Evolutionary conservation across 176 grass and related monocot species (phyloP), one percentile per base, ranked within the genome.

Genomic region (Triticum turgidum): DNA sequence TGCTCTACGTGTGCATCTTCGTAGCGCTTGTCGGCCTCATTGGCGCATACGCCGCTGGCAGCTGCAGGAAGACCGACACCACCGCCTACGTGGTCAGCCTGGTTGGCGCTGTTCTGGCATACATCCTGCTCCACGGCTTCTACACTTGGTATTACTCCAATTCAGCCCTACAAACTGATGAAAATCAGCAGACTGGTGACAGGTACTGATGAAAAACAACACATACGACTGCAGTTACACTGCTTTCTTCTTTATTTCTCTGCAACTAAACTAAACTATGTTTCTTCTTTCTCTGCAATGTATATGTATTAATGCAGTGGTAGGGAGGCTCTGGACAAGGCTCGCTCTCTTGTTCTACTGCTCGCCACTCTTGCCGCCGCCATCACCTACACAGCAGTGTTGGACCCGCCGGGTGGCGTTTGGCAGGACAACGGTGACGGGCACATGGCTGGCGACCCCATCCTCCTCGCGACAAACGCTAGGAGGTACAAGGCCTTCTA

Each of bases 401-500:
- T 49, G 12, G 12, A 49, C 47, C 47, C 47, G 12, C 47, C 47
- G 4, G 47, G 47, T 12, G 47, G 47, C 4, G 12, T 49, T 49
- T 49, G 47, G 47, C 47, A 49, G 47, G 65, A 51, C 5, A 18
- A 20, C 13, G 25, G 30, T 3, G 15, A 79, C 5, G 90, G 90
- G 6, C 82, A 92, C 51, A 18, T 3, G 25, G 34, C 37, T 7
- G 80, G 79, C 9, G 49, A 69, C 38, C 32, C 79, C 11, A 14
- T 49, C 1, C 47, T 49, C 47, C 47, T 49, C 47, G 14, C 47
- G 11, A 49, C 47, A 0, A 2, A 78, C 61, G 8, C 44, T 7
- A 9, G 6, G 15, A 49, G 39, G 15, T 92, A 92, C 58, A 51
- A 49, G 20, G 73, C 3, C 0, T 91, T 91, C 81, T 91, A 68